phyloP scores from a whole-genome alignment of 768 basidiomycete genomes.

The Lactarius trivialis region DNA sequence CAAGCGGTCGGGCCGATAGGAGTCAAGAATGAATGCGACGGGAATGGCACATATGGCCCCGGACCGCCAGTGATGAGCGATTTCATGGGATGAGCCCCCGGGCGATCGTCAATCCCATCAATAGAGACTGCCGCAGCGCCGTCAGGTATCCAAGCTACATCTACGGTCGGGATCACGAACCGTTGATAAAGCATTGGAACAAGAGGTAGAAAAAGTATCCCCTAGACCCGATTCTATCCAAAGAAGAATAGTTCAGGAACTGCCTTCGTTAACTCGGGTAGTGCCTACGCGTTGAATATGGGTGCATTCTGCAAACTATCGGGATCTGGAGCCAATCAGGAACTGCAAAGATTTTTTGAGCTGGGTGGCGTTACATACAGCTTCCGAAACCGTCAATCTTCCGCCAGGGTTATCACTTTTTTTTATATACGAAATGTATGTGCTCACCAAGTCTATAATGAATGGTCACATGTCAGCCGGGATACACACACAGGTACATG shows the following conservation, averaged over 20 bases:
- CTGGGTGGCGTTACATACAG: conserved; percentile 43
- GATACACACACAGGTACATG: neutral
- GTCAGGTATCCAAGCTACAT: conserved; percentile 6
- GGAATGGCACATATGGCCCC: conserved; percentile 74
- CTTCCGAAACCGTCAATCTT: conserved; percentile 82
- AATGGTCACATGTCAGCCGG: neutral
- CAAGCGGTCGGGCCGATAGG: conserved; percentile 73
- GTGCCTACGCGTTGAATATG: conserved; percentile 57
- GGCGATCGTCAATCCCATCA: conserved; percentile 64
- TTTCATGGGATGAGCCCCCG: conserved; percentile 57
- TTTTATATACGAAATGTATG: neutral
- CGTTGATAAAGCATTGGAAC: conserved; percentile 88
- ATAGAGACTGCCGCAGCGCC: conserved; percentile 45
- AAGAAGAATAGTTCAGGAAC: neutral
- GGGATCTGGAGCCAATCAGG: conserved; percentile 48
- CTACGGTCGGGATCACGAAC: conserved; percentile 34
- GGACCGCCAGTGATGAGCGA: conserved; percentile 66
- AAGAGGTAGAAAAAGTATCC: conserved; percentile 91
- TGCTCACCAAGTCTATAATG: conserved; percentile 10
- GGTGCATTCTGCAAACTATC: conserved; percentile 70
- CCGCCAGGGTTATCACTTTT: neutral
- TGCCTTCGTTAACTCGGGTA: neutral
- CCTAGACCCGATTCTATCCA: conserved; percentile 63
- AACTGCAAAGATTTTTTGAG: neutral
- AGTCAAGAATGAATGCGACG: conserved; percentile 76